phyloP scores from a whole-genome alignment of 1,284 basidiomycete species.

The Spongiforma sp. region DNA sequence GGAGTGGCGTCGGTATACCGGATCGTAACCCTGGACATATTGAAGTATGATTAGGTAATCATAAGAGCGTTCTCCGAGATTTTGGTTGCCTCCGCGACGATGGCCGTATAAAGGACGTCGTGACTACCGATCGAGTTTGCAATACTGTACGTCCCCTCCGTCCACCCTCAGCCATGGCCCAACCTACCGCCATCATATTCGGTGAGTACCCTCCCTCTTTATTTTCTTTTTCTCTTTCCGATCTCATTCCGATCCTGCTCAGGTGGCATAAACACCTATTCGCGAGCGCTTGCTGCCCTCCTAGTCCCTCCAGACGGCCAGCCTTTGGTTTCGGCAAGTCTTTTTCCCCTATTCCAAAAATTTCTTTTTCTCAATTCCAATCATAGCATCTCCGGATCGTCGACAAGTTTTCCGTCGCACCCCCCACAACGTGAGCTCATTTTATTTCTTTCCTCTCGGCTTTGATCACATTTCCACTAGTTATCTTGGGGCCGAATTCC shows the following conservation, averaged over 20 bases:
- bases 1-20: not conserved
- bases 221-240: not conserved
- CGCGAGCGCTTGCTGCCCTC: slow-evolving; percentile 65
- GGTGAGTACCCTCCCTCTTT: slow-evolving; percentile 53
- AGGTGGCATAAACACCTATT: slow-evolving; percentile 82
- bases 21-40: not conserved
- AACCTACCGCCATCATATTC: slow-evolving; percentile 81
- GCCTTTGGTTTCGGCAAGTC: slow-evolving; percentile 73
- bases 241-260: slow-evolving; percentile 11
- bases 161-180: slow-evolving; percentile 37
- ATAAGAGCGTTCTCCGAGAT: slow-evolving; percentile 20
- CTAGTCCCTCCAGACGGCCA: slow-evolving; percentile 69
- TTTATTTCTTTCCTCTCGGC: slow-evolving; percentile 6
- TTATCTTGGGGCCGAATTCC: slow-evolving; percentile 82
- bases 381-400: slow-evolving; percentile 75
- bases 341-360: slow-evolving; percentile 1
- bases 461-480: slow-evolving; percentile 43
- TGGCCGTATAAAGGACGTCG: slow-evolving; percentile 30
- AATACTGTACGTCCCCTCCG: slow-evolving; percentile 6
- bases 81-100: slow-evolving; percentile 40
- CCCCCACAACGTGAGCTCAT: slow-evolving; percentile 79
- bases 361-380: slow-evolving; percentile 10
- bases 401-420: slow-evolving; percentile 84
- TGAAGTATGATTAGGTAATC: slow-evolving; percentile 24
- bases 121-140: slow-evolving; percentile 30